A percentile compares a stretch with the other conserved stretches of the same genome.
phyloP scores from a whole-genome alignment of 192 early-diverging fungal species.

The Backusella macrospora region DNA sequence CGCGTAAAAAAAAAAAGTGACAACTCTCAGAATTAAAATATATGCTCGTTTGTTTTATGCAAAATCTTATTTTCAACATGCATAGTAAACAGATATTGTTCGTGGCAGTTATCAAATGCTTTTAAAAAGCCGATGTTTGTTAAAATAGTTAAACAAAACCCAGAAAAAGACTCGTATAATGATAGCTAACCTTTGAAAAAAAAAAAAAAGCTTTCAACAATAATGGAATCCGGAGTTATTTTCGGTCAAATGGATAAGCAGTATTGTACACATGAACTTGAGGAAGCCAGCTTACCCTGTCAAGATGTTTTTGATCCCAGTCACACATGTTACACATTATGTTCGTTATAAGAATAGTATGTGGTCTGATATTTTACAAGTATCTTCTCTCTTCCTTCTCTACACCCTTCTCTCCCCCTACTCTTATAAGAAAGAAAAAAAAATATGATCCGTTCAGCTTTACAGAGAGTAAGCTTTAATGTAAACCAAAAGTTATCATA shows the following conservation, averaged over 20 bases:
- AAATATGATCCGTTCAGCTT: constrained; percentile 20
- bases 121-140: too few relatives aligned
- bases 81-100: too few relatives aligned
- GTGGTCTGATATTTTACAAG: constrained; percentile 14
- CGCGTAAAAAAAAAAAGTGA: too few relatives aligned
- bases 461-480: background rate
- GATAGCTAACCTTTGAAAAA: too few relatives aligned
- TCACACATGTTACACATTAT: background rate
- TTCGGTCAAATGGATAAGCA: background rate
- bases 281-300: background rate
- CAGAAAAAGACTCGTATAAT: too few relatives aligned
- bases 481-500: background rate
- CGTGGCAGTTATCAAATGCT: too few relatives aligned
- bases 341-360: background rate
- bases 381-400: background rate
- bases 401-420: background rate
- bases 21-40: too few relatives aligned
- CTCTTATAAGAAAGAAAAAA: background rate
- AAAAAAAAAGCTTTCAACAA: too few relatives aligned
- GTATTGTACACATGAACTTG: too few relatives aligned
- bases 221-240: background rate
- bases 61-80: too few relatives aligned
- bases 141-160: too few relatives aligned
- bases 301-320: constrained; percentile 1
- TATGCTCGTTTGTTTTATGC: too few relatives aligned